Evolutionary conservation across 2,329 filamentous ascomycete genomes (phyloP).

Genomic region (Pleurostoma richardsiae): DNA sequence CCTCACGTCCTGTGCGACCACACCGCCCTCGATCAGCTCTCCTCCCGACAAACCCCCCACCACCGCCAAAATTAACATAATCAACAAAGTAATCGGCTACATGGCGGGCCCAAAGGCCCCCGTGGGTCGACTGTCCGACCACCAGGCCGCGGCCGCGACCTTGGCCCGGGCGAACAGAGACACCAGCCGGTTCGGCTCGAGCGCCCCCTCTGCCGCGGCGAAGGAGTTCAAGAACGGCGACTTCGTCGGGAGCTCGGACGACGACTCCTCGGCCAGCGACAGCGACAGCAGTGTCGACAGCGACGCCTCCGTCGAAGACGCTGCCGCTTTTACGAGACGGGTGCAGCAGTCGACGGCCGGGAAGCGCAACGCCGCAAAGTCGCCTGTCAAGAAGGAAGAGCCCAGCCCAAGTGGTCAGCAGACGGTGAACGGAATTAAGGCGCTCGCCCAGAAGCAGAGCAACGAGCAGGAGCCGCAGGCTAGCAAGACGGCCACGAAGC

Average conservation of each 20-base stretch:
- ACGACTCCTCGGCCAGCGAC: slow-evolving; percentile 20
- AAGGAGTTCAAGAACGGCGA: slow-evolving; percentile 25
- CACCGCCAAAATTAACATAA: not conserved
- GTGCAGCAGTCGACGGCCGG: no score
- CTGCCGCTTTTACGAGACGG: no score
- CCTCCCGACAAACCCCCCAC: not conserved
- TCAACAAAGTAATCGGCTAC: not conserved
- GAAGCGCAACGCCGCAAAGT: no score
- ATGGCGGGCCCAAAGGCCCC: slow-evolving; percentile 7
- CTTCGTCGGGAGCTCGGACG: slow-evolving; percentile 23
- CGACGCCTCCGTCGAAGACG: not conserved
- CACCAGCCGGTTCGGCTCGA: not conserved
- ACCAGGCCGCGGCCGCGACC: slow-evolving; percentile 9
- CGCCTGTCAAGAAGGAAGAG: no score
- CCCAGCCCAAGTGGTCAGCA: no score
- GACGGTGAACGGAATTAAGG: no score
- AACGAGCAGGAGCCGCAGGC: no score
- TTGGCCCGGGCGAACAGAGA: slow-evolving; percentile 12
- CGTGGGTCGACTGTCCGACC: slow-evolving; percentile 7
- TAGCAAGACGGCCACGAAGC: not conserved
- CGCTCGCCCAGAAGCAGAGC: no score
- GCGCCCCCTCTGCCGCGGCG: slow-evolving; percentile 13
- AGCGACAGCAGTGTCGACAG: slow-evolving; percentile 24
- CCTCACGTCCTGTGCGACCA: no score
- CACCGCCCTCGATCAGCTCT: no score